A percentile compares a stretch with the other conserved stretches of the same genome.
These are phyloP conservation scores for Hansfordia pulvinata DNA, from an alignment of 2,329 filamentous ascomycete species.

Conservation along the genomic window DNA sequence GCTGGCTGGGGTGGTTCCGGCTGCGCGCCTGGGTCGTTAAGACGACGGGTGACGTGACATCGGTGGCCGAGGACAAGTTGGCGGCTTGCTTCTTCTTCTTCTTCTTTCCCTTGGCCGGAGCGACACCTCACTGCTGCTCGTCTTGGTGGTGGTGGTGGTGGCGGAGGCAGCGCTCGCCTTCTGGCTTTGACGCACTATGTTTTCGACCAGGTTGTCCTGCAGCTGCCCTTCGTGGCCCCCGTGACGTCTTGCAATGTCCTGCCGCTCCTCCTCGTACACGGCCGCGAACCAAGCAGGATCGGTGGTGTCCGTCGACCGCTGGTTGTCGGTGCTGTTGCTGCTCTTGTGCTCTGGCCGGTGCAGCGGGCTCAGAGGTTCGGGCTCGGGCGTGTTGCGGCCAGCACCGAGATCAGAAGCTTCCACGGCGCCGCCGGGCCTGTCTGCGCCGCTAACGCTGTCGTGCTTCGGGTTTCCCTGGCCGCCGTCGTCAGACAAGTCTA, in stretches of 20 bases:
- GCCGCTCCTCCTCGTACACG: conserved; percentile 13
- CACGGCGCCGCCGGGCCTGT: no score
- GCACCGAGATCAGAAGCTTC: no score
- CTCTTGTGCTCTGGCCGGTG: conserved; percentile 7
- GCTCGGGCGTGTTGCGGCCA: conserved; percentile 10
- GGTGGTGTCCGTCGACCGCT: conserved; percentile 10
- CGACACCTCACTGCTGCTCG: conserved; percentile 15
- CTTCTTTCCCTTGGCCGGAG: conserved; percentile 10
- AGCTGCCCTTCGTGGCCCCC: conserved; percentile 13
- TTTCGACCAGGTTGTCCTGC: conserved; percentile 16
- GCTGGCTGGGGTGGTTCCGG: conserved; percentile 5
- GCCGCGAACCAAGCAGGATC: conserved; percentile 15
- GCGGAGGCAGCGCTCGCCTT: conserved; percentile 10
- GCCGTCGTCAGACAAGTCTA: conserved; percentile 7
- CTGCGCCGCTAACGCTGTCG: no score
- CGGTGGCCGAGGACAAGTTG: conserved; percentile 13
- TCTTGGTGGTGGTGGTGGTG: no score
- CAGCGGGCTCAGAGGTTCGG: conserved; percentile 15
- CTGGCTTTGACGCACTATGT: conserved; percentile 18
- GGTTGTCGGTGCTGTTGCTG: conserved; percentile 2
- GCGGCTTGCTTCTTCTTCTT: conserved; percentile 4
- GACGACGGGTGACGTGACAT: conserved; percentile 12
- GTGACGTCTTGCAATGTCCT: no score
- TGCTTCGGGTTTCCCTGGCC: neutral
- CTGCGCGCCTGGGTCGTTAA: conserved; percentile 4